phyloP scores from a whole-genome alignment of 495 filamentous ascomycete genomes.

The Talaromyces liani region DNA sequence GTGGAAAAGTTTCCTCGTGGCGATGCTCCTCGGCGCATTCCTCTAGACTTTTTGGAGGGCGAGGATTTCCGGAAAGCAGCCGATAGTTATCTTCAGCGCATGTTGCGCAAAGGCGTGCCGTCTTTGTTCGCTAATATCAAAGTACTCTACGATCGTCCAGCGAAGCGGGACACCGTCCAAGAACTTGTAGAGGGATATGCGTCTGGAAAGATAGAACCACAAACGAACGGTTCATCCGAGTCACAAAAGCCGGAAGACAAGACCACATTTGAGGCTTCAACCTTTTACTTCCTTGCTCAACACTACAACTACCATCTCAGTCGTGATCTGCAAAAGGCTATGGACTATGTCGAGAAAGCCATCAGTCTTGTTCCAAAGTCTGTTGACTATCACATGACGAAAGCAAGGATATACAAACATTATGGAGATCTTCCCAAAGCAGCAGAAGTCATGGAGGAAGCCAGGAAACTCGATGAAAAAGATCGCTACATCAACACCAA shows the following conservation, averaged over 20 bases:
- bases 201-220: slow-evolving; percentile 30
- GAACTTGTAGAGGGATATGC: slow-evolving; percentile 74
- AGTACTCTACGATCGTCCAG: slow-evolving; percentile 68
- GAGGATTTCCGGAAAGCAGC: slow-evolving; percentile 75
- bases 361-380: slow-evolving; percentile 68
- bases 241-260: slow-evolving; percentile 44
- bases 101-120: slow-evolving; percentile 93
- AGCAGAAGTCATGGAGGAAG: slow-evolving; percentile 80
- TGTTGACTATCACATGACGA: slow-evolving; percentile 91
- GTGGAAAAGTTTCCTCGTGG: slow-evolving; percentile 71
- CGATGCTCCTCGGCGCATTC: slow-evolving; percentile 80
- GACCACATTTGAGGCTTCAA: slow-evolving; percentile 60
- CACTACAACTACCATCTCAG: slow-evolving; percentile 92
- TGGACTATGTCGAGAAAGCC: slow-evolving; percentile 73
- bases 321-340: slow-evolving; percentile 73
- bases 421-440: slow-evolving; percentile 73
- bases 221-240: slow-evolving; percentile 40
- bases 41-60: slow-evolving; percentile 81
- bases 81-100: slow-evolving; percentile 71
- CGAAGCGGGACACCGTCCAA: slow-evolving; percentile 69
- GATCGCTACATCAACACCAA: slow-evolving; percentile 99
- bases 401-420: slow-evolving; percentile 92
- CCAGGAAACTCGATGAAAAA: slow-evolving; percentile 72
- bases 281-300: slow-evolving; percentile 87
- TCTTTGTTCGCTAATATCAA: slow-evolving; percentile 96